phyloP scores from a whole-genome alignment of 2,329 filamentous ascomycete species.

The Sodiomyces alkalinus region DNA sequence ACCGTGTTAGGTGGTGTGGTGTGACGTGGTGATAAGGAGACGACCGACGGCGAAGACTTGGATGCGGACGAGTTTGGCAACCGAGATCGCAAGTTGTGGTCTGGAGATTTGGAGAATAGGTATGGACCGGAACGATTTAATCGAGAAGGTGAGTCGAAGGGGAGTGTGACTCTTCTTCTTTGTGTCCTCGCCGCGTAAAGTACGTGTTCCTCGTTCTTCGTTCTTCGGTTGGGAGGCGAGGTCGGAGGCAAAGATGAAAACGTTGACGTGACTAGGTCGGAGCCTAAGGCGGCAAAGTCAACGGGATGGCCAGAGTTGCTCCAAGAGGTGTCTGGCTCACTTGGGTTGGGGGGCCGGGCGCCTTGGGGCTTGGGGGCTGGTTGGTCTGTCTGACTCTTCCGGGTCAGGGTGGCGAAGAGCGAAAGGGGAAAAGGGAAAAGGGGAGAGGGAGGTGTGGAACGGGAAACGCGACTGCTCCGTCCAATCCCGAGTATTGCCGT shows the following conservation, averaged over 20 bases:
- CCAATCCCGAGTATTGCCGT: too few relatives aligned
- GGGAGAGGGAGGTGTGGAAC: too few relatives aligned
- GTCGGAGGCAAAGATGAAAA: slow-evolving; percentile 2
- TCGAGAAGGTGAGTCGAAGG: slow-evolving; percentile 5
- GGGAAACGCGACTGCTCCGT: too few relatives aligned
- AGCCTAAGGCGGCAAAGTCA: slow-evolving; percentile 6
- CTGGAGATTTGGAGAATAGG: not conserved
- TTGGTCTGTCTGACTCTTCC: too few relatives aligned
- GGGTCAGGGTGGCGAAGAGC: too few relatives aligned
- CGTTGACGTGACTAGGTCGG: slow-evolving; percentile 8
- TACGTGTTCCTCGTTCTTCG: slow-evolving; percentile 6
- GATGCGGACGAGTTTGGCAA: slow-evolving; percentile 1
- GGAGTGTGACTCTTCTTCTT: slow-evolving; percentile 9
- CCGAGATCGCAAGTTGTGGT: too few relatives aligned
- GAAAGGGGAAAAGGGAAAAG: too few relatives aligned
- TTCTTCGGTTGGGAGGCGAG: slow-evolving; percentile 9
- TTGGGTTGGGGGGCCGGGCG: too few relatives aligned
- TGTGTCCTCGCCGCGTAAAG: too few relatives aligned
- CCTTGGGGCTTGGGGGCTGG: too few relatives aligned
- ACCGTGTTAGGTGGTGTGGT: slow-evolving; percentile 5
- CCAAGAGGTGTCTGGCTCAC: too few relatives aligned
- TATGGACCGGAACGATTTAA: slow-evolving; percentile 6
- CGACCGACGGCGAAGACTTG: not conserved
- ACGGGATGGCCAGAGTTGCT: not conserved
- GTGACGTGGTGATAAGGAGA: slow-evolving; percentile 3